Base-by-base conservation (phyloP, 805 yeast species). In the Cyberlindnera euphorbiiphila region DNA sequence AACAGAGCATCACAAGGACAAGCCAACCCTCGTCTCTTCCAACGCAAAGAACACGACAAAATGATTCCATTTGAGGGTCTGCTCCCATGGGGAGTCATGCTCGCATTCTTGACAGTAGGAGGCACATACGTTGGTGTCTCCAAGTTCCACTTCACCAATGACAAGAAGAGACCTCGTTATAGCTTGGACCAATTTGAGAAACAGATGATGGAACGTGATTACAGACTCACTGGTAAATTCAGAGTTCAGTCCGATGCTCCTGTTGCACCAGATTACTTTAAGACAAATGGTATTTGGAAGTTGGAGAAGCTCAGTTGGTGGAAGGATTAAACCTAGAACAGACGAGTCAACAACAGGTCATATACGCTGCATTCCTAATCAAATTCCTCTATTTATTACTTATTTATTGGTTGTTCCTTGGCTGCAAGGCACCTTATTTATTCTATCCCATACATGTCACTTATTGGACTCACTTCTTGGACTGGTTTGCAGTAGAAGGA, bases 181-280 rank as follows among this genome's bases (percentile, higher is more conserved):
- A 64, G 66, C 49, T 57, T 76, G 25, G 81, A 76, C 57, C 68
- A 68, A 47, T 76, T 76, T 71, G 81, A 76, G 50, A 53, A 61
- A 36, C 63, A 57, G 59, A 61, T 57, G 60, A 66, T 85, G 63
- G 81, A 81, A 47, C 71, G 95, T 54, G 95, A 85, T 60, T 68
- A 72, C 55, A 69, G 91, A 47, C 66, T 85, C 53, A 85, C 95
- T 9, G 95, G 95, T 18, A 68, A 71, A 28, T 69, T 65, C 53
- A 71, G 95, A 56, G 89, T 80, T 25, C 91, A 84, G 57, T 59
- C 71, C 34, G 78, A 76, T 46, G 72, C 68, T 29, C 73, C 88
- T 6, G 63, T 71, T 27, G 95, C 94, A 4, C 87, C 88, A 25
- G 89, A 81, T 43, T 72, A 69, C 22, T 85, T 86, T 71, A 83